Conservation (phyloP, 1,284 basidiomycete species). For the Sphagnurus paluster region DNA sequence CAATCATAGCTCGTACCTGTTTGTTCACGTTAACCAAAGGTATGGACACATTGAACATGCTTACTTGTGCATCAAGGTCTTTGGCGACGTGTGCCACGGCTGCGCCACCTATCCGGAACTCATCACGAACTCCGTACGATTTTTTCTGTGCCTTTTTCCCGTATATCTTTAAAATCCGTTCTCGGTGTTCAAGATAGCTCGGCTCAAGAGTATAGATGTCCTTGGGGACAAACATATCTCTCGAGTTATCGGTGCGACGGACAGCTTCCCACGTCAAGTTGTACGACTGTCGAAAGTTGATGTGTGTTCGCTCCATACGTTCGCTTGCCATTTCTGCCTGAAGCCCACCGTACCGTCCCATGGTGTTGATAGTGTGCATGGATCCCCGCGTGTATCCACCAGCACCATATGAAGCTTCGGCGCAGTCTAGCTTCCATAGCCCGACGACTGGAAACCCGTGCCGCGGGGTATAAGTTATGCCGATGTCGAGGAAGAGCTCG, state of each 20-base stretch:
- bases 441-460: slow-evolving; percentile 8
- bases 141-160: background rate
- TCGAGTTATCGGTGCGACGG: slow-evolving; percentile 8
- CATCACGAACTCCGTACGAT: slow-evolving; percentile 8
- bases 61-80: slow-evolving; percentile 4
- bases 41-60: too few relatives aligned
- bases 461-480: slow-evolving; percentile 9
- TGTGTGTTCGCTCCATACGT: slow-evolving; percentile 1
- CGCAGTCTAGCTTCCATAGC: slow-evolving; percentile 13
- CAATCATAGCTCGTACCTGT: background rate
- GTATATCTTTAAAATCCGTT: background rate
- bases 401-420: slow-evolving; percentile 17
- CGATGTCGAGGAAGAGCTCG: slow-evolving; percentile 15
- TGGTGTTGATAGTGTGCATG: slow-evolving; percentile 16
- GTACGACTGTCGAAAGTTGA: slow-evolving; percentile 12
- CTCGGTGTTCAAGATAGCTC: background rate
- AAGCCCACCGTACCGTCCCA: slow-evolving; percentile 10
- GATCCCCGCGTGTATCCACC: slow-evolving; percentile 9
- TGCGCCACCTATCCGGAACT: slow-evolving; percentile 6
- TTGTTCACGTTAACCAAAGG: too few relatives aligned
- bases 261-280: slow-evolving; percentile 14
- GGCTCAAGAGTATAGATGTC: slow-evolving; percentile 6
- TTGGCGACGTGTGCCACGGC: background rate
- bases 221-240: slow-evolving; percentile 11
- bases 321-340: slow-evolving; percentile 8